Evolutionary conservation across 495 filamentous ascomycete genomes (phyloP).

Genomic region (Aspergillus bridgeri): DNA sequence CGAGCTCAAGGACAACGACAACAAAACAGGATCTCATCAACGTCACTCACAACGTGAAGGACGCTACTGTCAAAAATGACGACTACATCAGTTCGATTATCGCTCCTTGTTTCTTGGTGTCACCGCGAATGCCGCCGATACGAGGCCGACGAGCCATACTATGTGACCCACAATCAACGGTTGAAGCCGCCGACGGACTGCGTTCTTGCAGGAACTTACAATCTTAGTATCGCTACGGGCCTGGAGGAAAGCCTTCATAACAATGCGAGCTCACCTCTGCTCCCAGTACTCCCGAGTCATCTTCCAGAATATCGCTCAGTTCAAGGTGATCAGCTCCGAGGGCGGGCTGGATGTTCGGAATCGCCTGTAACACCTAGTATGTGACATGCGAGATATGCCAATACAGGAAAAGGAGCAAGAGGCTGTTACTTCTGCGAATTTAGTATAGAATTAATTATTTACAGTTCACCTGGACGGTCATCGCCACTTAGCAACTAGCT

Average conservation of each 20-base stretch:
- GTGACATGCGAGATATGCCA: constrained; percentile 58
- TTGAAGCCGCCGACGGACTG: constrained; percentile 45
- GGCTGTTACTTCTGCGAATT: no score
- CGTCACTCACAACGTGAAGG: constrained; percentile 45
- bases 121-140: constrained; percentile 56
- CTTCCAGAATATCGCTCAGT: constrained; percentile 56
- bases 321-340: constrained; percentile 54
- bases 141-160: constrained; percentile 50
- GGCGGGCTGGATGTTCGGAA: constrained; percentile 60
- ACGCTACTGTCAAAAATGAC: constrained; percentile 35
- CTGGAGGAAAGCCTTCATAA: no score
- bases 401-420: constrained; percentile 57
- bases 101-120: constrained; percentile 28
- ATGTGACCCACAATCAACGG: constrained; percentile 59
- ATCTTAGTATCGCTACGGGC: constrained; percentile 37
- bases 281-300: constrained; percentile 56
- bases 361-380: constrained; percentile 46
- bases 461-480: no score
- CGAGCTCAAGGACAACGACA: no score
- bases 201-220: constrained; percentile 50
- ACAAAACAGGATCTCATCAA: constrained; percentile 57
- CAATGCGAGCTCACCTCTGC: no score
- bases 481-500: no score
- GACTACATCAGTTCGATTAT: constrained; percentile 40
- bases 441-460: no score